A percentile compares a stretch with the other conserved stretches of the same genome.
These are phyloP conservation scores for Dioscorea zingiberensis DNA, from an alignment of 106 monocot genomes.

Conservation along the genomic window DNA sequence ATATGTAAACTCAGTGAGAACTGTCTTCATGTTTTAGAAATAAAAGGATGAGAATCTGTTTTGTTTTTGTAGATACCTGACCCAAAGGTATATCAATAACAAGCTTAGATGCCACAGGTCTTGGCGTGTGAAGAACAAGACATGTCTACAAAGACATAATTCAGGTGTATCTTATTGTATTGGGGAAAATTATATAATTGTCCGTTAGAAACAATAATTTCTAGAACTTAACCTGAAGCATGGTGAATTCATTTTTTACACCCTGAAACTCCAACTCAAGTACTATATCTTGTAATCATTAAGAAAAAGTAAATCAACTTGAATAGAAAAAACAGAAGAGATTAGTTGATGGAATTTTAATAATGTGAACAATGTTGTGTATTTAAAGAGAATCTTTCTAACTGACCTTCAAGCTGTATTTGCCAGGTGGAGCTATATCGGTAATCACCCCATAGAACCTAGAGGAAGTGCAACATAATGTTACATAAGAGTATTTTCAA, in stretches of 20 bases:
- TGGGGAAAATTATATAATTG: no score
- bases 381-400: neutral
- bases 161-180: no score
- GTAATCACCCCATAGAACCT: slow-evolving; percentile 90
- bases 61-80: slow-evolving; percentile 41
- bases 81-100: slow-evolving; percentile 98
- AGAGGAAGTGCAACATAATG: slow-evolving; percentile 91
- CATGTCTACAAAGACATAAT: slow-evolving; percentile 51
- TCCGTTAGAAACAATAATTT: neutral
- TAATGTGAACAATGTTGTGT: no score
- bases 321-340: neutral
- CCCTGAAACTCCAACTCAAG: slow-evolving; percentile 99
- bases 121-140: slow-evolving; percentile 93
- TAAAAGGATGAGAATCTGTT: no score
- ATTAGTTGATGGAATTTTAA: neutral
- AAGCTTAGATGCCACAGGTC: slow-evolving; percentile 91
- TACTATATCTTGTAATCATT: slow-evolving; percentile 65
- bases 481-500: slow-evolving; percentile 94
- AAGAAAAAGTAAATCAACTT: neutral
- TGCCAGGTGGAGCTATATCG: slow-evolving; percentile 84
- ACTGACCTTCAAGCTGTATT: slow-evolving; percentile 75
- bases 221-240: slow-evolving; percentile 76
- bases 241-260: slow-evolving; percentile 73
- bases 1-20: neutral
- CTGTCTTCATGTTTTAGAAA: neutral